Conservation (phyloP, 2,329 filamentous ascomycete species). For the Aspergillus sp. region DNA sequence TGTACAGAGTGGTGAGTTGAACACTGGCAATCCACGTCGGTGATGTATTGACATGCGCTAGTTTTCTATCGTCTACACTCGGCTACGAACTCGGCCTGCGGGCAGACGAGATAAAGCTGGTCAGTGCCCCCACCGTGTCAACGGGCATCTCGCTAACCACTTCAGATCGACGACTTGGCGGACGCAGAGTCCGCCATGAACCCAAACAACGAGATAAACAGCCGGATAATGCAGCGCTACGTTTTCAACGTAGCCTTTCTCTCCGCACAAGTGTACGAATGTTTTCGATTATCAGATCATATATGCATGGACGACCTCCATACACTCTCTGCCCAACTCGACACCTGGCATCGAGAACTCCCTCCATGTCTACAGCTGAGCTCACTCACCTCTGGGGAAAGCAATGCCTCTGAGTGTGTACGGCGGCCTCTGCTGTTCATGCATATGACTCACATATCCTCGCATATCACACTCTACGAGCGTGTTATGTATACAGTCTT, state of each 20-base stretch:
- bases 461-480: neutral
- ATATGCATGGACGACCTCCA: neutral
- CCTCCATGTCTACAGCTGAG: neutral
- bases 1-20: constrained; percentile 4
- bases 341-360: neutral
- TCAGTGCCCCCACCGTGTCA: neutral
- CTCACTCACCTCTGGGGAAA: neutral
- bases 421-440: neutral
- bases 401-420: neutral
- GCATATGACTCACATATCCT: neutral
- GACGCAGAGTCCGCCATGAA: neutral
- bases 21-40: neutral
- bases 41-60: neutral
- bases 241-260: neutral
- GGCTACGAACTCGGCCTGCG: neutral
- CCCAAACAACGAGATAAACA: neutral
- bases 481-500: neutral
- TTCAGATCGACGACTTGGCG: neutral
- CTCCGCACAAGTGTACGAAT: neutral
- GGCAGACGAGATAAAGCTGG: neutral
- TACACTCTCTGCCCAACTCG: neutral
- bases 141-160: neutral
- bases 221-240: neutral
- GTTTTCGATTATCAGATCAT: neutral
- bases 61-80: neutral